Evolutionary conservation across 2,329 filamentous ascomycete genomes (phyloP).

Genomic region (Botrytis sinoallii): DNA sequence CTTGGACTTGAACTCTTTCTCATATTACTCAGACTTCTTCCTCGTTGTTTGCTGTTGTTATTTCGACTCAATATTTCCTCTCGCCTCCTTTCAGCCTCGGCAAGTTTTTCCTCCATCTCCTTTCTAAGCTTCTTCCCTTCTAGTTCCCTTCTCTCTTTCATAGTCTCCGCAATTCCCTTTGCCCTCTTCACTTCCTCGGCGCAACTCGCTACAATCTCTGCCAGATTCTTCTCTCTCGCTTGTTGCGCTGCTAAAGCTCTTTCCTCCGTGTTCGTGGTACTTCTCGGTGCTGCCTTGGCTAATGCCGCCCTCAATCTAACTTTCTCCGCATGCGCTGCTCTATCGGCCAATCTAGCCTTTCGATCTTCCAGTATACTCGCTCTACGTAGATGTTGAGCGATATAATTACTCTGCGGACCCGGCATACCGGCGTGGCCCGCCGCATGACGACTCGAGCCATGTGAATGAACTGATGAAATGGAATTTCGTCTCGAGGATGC

Average conservation of each 20-base stretch:
- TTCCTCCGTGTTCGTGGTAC: conserved; percentile 68
- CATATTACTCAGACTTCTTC: conserved; percentile 52
- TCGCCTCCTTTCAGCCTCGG: conserved; percentile 71
- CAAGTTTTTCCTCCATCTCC: conserved; percentile 77
- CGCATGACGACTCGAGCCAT: conserved; percentile 45
- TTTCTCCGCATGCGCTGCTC: conserved; percentile 79
- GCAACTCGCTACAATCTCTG: conserved; percentile 76
- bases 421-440: conserved; percentile 33
- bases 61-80: conserved; percentile 58
- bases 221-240: conserved; percentile 74
- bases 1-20: conserved; percentile 51
- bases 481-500: conserved; percentile 78
- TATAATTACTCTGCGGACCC: conserved; percentile 67
- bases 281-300: conserved; percentile 65
- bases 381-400: conserved; percentile 75
- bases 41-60: conserved; percentile 51
- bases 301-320: conserved; percentile 73
- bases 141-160: conserved; percentile 75
- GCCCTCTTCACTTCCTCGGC: conserved; percentile 80
- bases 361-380: conserved; percentile 78
- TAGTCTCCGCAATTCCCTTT: conserved; percentile 77
- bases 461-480: conserved; percentile 66
- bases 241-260: conserved; percentile 73
- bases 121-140: conserved; percentile 66
- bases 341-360: conserved; percentile 74